These are phyloP conservation scores for Brasenia schreberi DNA, from an alignment of 164 flowering plant genomes.

Conservation along the genomic window DNA sequence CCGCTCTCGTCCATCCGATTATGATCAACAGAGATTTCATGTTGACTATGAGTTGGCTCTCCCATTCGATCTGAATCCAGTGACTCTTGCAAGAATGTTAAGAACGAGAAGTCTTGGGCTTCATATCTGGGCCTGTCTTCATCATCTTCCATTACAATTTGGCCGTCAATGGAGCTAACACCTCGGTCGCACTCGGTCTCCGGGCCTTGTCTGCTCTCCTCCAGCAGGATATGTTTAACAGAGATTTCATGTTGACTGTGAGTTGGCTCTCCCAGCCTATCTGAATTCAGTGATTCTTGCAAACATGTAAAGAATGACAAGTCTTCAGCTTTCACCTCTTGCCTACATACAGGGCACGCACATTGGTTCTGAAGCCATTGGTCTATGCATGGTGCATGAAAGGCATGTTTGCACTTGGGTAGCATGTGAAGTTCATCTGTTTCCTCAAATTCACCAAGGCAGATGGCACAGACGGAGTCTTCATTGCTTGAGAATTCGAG, in stretches of 20 bases:
- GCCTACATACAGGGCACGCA: slow-evolving; percentile 40
- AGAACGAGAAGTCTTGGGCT: slow-evolving; percentile 8
- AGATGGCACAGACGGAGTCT: slow-evolving; percentile 31
- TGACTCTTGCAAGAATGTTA: neutral
- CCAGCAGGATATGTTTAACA: too few species aligned
- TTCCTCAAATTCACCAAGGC: slow-evolving; percentile 25
- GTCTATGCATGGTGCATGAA: slow-evolving; percentile 40
- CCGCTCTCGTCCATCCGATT: too few species aligned
- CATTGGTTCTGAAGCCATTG: slow-evolving; percentile 32
- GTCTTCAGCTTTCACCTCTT: slow-evolving; percentile 21
- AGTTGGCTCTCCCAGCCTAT: neutral
- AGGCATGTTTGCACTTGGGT: slow-evolving; percentile 38
- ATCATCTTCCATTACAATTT: too few species aligned
- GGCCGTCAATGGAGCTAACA: too few species aligned
- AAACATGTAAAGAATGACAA: neutral
- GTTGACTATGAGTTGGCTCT: neutral
- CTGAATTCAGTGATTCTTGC: neutral
- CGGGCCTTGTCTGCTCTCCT: too few species aligned
- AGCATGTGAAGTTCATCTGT: slow-evolving; percentile 21
- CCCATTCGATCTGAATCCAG: neutral
- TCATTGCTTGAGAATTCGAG: neutral
- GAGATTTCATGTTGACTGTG: too few species aligned
- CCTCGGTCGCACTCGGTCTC: too few species aligned
- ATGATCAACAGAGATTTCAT: too few species aligned
- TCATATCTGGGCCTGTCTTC: neutral